phyloP scores from a whole-genome alignment of 306 rosid genomes.

The Cotoneaster glaucophyllus region DNA sequence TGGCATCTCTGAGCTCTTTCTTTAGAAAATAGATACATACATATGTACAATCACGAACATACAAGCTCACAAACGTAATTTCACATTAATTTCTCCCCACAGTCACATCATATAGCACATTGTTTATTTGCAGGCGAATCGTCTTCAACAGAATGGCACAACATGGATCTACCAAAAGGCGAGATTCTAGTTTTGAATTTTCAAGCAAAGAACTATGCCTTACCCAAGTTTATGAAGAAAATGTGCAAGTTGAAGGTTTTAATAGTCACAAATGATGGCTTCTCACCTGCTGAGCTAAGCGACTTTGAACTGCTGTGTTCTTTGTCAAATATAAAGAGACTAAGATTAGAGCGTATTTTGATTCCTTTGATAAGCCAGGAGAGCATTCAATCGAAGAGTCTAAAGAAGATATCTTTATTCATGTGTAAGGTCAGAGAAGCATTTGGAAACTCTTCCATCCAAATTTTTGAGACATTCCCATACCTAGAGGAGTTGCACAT shows the following conservation, averaged over 20 bases:
- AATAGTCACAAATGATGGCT: conserved; percentile 35
- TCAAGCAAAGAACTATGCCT: conserved; percentile 22
- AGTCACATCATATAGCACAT: not conserved
- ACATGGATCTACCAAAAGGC: conserved; percentile 37
- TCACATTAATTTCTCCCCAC: not conserved
- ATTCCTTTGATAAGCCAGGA: conserved; percentile 32
- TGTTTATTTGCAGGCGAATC: conserved; percentile 42
- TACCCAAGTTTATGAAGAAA: conserved; percentile 46
- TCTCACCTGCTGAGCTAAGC: conserved; percentile 29
- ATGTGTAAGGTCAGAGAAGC: conserved; percentile 51
- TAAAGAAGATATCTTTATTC: conserved; percentile 49
- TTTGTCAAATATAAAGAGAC: conserved; percentile 29
- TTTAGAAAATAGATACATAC: not conserved
- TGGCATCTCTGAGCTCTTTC: not conserved
- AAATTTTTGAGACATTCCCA: conserved; percentile 31
- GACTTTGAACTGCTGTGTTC: conserved; percentile 29
- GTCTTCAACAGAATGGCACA: conserved; percentile 38
- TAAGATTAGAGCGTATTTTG: conserved; percentile 50
- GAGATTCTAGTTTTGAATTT: conserved; percentile 56
- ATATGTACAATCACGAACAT: not conserved
- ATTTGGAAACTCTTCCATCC: conserved; percentile 13
- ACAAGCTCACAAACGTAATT: not conserved
- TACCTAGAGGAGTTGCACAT: conserved; percentile 37
- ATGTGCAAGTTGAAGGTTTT: conserved; percentile 50
- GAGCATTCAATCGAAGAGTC: conserved; percentile 20